These are phyloP conservation scores for Xylaria digitata DNA, from an alignment of 2,329 filamentous ascomycete genomes.

Conservation along the genomic window DNA sequence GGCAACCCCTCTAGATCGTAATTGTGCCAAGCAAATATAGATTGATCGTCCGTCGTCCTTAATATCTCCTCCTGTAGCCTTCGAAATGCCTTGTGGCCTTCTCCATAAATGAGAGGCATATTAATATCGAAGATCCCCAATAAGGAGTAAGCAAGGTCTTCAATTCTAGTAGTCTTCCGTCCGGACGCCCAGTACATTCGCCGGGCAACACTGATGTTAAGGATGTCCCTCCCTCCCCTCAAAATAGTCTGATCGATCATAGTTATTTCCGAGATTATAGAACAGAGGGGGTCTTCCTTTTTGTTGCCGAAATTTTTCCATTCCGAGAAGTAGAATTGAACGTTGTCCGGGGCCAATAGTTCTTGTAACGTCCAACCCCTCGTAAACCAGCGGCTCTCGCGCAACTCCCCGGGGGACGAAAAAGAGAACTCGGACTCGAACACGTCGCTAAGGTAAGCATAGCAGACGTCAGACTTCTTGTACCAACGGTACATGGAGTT, in stretches of 20 bases:
- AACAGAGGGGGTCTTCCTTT: conserved; percentile 11
- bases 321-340: conserved; percentile 8
- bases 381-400: conserved; percentile 8
- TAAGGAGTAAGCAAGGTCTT: conserved; percentile 23
- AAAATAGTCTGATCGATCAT: conserved; percentile 10
- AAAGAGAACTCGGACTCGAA: neutral
- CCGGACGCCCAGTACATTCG: conserved; percentile 22
- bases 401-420: neutral
- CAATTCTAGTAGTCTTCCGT: conserved; percentile 18
- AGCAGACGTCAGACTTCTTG: conserved; percentile 6
- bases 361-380: conserved; percentile 19
- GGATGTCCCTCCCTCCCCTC: conserved; percentile 20
- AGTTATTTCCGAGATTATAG: conserved; percentile 15
- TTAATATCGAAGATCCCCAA: conserved; percentile 17
- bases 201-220: conserved; percentile 14
- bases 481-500: no score
- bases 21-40: conserved; percentile 26
- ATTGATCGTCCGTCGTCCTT: conserved; percentile 16
- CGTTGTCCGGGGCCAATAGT: conserved; percentile 2
- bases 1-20: neutral
- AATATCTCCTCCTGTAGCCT: conserved; percentile 27
- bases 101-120: no score
- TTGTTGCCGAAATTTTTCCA: conserved; percentile 11
- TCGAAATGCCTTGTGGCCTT: conserved; percentile 19
- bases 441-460: conserved; percentile 10